Evolutionary conservation across 352 stramenopile species (phyloP), one percentile per base, ranked within the genome.

Genomic region (Phytophthora brassicae): DNA sequence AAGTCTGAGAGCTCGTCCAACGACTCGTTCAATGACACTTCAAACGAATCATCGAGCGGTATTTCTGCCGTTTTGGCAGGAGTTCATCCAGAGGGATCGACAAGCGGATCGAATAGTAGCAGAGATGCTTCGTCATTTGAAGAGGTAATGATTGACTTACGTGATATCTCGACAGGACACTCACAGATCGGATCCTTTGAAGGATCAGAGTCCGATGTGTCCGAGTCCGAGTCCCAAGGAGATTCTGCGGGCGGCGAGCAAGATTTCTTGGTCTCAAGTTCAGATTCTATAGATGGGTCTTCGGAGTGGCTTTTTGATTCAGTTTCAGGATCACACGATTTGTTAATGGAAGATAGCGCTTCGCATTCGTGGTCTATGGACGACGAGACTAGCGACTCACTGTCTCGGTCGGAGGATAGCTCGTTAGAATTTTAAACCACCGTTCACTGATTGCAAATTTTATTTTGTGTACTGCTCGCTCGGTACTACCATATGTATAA

Each of bases 381-480:
- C 16, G 19, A n/a, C 17, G 55, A 63, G 3, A n/a, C 12, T 16
- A 43, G 39, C 33, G 58, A 53, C 12, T 66, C 43, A 23, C 12
- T 36, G 5, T 67, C 59, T 45, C 33, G 31, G 36, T 61, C 43
- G 28, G 51, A 42, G 44, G 59, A 62, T 13, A 51, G n/a, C 19
- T 66, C 59, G 17, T 22, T 48, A 17, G 45, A 38, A 6, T 56
- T 56, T 20, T 66, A 66, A 33, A 19, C n/a, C n/a, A n/a, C n/a
- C n/a, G n/a, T n/a, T n/a, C 19, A 20, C 36, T 4, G 26, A 14
- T 58, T 49, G 50, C 50, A 6, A 49, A n/a, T 38, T n/a, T 24
- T 39, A 48, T 14, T 49, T 36, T 16, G 13, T 36, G 23, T 38
- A 17, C 33, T 20, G 26, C n/a, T n/a, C n/a, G n/a, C n/a, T n/a